Base-by-base conservation (phyloP, 1,284 basidiomycete species). In the Chalciporus piperatoides region DNA sequence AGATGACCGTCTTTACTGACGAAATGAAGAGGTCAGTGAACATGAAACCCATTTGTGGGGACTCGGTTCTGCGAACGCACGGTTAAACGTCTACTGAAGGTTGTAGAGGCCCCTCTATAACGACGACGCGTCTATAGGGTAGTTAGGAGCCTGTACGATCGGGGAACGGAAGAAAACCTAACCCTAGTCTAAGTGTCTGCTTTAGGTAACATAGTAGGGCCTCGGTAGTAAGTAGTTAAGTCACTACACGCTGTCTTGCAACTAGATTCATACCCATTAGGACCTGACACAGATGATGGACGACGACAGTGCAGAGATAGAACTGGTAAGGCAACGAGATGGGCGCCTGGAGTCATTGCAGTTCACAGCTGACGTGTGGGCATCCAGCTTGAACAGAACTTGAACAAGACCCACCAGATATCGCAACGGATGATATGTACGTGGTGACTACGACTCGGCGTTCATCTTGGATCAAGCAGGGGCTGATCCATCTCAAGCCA, bases 361-460 rank as follows among this genome's bases (percentile, higher is more conserved):
- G 8, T 36, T 4, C 5, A 2, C 14, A 21, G 21, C 35, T 58
- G 9, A 53, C 33, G 3, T 28, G 1, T 3, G 11, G 1, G 11
- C 36, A 30, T 38, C 35, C 47, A 90, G 88, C 77, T 91, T 9
- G 87, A 91, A 69, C 88, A 91, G 68, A 90, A 91, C 64, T 73
- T 91, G 41, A 83, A 86, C 66, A 91, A 90, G 68, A 90, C 88
- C 0, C 78, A 79, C 21, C 87, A 87, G 59, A 86, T 88, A 51
- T 90, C 87, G 1, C 84, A 86, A 59, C 74, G 86, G 43, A 90
- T 91, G 88, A 90, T 80, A 56, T 80, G 87, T 90, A 69, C 51
- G 84, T 70, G 14, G 19, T 35, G 2, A 35, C 33, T 7, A 35
- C n/a, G 5, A 35, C 14, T 23, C 35, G 24, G 15, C 21, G 17